Evolutionary conservation across 129 eudicot species (phyloP).

Genomic region (Flaveria linearis): DNA sequence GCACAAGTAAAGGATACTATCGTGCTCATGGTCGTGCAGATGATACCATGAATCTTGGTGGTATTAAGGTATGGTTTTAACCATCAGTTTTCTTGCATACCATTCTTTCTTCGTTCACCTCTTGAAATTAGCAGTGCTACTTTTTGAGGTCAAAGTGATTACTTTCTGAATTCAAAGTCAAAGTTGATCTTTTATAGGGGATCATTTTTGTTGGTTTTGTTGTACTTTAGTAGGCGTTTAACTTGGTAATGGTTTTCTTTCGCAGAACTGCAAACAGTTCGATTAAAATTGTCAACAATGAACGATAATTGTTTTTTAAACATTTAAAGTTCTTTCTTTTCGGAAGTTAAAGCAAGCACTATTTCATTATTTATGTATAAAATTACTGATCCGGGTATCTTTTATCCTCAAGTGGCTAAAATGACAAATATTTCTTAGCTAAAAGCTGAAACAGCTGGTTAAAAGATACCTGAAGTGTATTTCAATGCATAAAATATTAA

Average conservation of each 20-base stretch:
- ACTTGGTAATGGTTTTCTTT: not conserved
- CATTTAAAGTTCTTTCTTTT: not conserved
- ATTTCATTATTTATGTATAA: not conserved
- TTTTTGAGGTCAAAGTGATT: slow-evolving; percentile 7
- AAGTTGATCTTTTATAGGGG: not conserved
- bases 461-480: not conserved
- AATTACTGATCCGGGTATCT: not conserved
- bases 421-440: not conserved
- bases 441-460: not conserved
- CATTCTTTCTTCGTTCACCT: not conserved
- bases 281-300: not conserved
- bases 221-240: not conserved
- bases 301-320: not conserved
- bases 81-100: not conserved
- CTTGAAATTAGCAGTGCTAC: not conserved
- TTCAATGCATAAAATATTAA: not conserved
- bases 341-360: not conserved
- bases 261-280: not conserved
- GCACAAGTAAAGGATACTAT: slow-evolving; percentile 72
- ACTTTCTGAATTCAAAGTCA: not conserved
- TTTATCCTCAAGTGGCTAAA: not conserved
- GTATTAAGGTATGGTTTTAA: slow-evolving; percentile 67
- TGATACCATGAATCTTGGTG: slow-evolving; percentile 99
- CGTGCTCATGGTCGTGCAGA: slow-evolving; percentile 98
- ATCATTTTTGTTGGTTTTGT: not conserved